phyloP scores from a whole-genome alignment of 495 filamentous ascomycete species.

The Aspergillus ostianus region DNA sequence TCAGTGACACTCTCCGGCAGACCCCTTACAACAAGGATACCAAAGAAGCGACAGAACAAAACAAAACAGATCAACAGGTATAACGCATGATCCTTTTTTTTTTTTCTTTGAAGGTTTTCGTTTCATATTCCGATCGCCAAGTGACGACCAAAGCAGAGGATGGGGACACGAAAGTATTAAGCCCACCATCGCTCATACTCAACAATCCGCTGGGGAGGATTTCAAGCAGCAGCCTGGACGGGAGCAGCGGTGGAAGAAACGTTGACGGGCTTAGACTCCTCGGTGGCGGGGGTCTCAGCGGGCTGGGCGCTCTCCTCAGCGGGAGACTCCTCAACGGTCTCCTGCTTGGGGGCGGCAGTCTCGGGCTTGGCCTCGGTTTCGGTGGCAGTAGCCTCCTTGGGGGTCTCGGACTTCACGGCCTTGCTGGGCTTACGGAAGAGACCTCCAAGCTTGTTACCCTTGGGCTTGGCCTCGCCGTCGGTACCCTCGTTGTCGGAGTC shows the following conservation, averaged over 20 bases:
- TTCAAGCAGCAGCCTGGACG: conserved; percentile 53
- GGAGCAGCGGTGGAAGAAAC: conserved; percentile 37
- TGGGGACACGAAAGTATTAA: conserved; percentile 5
- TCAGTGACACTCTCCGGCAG: conserved; percentile 23
- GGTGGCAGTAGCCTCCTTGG: conserved; percentile 33
- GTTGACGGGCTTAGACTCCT: conserved; percentile 37
- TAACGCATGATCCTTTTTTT: conserved; percentile 11
- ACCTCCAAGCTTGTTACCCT: conserved; percentile 52
- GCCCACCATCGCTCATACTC: conserved; percentile 50
- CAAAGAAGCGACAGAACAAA: conserved; percentile 32
- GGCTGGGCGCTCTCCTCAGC: conserved; percentile 34
- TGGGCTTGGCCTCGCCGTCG: conserved; percentile 50
- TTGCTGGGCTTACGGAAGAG: conserved; percentile 59
- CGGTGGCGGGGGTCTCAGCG: conserved; percentile 27
- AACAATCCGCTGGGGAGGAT: conserved; percentile 26
- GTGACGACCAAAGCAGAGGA: background rate
- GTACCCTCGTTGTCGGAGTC: conserved; percentile 50
- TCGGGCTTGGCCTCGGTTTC: conserved; percentile 38
- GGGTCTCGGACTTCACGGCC: conserved; percentile 45
- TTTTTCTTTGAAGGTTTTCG: conserved; percentile 14
- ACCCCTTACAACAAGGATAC: conserved; percentile 15
- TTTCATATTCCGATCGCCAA: conserved; percentile 4
- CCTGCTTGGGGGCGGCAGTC: conserved; percentile 30
- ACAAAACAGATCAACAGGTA: conserved; percentile 15
- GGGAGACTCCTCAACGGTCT: conserved; percentile 30